Evolutionary conservation across 2,329 filamentous ascomycete species (phyloP), one percentile per base, ranked within the genome.

Genomic region (Pseudogymnoascus sp.): DNA sequence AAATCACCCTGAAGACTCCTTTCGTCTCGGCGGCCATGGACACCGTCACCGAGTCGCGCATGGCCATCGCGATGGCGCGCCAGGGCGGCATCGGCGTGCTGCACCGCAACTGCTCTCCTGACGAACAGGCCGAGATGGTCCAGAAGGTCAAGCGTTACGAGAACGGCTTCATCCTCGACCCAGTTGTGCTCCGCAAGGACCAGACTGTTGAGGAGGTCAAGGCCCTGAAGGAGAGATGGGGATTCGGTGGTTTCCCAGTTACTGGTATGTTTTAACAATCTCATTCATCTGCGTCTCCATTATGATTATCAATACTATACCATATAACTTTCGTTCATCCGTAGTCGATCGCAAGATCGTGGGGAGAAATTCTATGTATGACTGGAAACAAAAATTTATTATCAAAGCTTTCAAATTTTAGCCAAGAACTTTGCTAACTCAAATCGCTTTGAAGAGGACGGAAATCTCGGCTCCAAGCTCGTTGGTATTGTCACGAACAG

Each of bases 251-350:
- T 71, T 97, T 97, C 80, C 95, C 95, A 65, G 93, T 99, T 64
- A 99, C 95, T 79, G 95, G 96, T 99, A 82, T 84, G 93, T 82
- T 60, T 25, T 63, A 66, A 41, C 7, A 66, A 62, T 63, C 58
- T 64, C 65, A 63, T 64, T 63, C 67, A 66, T 40, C 72, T 70
- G 64, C 59, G 63, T 21, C 49, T 62, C 69, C 72, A 74, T 79
- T 79, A 81, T 92, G 90, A 96, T 96, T 95, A 91, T 83, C 84
- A 82, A 85, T 81, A 83, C 79, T 81, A 82, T 84, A 81, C 79
- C 80, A 80, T 85, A 89, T 97, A 97, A 97, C 95, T 99, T 99
- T 99, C 95, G 95, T 99, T 99, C 95, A 93, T 93, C 95, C 91
- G 91, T 84, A 96, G 58, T 88, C 85, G 89, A 90, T 88, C 83